A percentile compares a stretch with the other conserved stretches of the same genome.
Conservation (phyloP, 1,139 yeast genomes). For the Zhuliangozyma parablackwelliae region DNA sequence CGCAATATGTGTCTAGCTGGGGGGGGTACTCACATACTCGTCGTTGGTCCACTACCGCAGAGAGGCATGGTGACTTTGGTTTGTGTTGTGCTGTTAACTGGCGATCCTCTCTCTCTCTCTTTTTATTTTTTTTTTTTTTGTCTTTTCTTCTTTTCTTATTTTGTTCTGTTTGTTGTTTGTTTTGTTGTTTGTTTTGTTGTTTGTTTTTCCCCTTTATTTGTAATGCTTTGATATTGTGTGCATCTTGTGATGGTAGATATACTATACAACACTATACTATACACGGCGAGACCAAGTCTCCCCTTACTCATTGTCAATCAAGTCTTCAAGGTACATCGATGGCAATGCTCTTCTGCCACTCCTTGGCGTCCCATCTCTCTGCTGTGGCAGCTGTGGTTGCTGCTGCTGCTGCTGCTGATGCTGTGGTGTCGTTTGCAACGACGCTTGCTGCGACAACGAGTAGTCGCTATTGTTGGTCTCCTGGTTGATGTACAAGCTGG, state of each 20-base stretch:
- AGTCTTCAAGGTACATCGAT: slow-evolving; percentile 53
- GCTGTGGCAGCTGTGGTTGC: slow-evolving; percentile 10
- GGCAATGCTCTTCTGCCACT: slow-evolving; percentile 41
- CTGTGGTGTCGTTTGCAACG: slow-evolving; percentile 6
- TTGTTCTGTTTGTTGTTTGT: not conserved
- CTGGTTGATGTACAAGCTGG: slow-evolving; percentile 34
- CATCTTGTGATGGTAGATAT: too few species aligned
- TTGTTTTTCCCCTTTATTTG: not conserved
- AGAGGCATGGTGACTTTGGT: slow-evolving; percentile 49
- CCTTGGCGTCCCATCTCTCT: slow-evolving; percentile 8
- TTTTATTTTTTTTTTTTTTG: not conserved
- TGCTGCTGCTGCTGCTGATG: slow-evolving; percentile 4
- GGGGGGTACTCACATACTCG: slow-evolving; percentile 53
- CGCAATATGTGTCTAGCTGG: too few species aligned
- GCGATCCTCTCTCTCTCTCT: too few species aligned
- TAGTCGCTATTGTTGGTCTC: slow-evolving; percentile 34
- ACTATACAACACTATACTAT: too few species aligned
- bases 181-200: slow-evolving; percentile 2
- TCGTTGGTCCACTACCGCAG: slow-evolving; percentile 65
- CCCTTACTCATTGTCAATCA: slow-evolving; percentile 35
- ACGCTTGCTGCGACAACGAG: slow-evolving; percentile 17
- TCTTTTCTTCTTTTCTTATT: slow-evolving; percentile 1
- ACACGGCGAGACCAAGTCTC: not conserved
- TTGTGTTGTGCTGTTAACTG: not conserved
- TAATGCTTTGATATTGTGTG: too few species aligned